Percentiles rank a stretch among this genome's conserved stretches.
phyloP scores from a whole-genome alignment of 2,329 filamentous ascomycete genomes.

The Pseudogymnoascus sp. region DNA sequence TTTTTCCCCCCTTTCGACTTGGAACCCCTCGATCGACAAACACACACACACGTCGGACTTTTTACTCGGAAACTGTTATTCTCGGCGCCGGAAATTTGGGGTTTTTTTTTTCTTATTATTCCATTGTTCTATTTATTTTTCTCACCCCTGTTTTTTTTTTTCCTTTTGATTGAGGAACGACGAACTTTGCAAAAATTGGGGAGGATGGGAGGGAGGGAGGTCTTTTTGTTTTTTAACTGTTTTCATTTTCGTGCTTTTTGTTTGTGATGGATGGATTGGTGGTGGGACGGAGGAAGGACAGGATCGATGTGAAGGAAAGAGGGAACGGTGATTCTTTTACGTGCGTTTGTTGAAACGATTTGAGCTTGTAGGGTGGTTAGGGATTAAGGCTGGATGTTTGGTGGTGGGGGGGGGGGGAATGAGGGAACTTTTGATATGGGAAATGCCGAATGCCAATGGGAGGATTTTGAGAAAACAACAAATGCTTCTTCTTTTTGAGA shows the following conservation, averaged over 20 bases:
- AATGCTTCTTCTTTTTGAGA: not conserved
- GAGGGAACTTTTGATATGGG: not conserved
- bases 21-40: not conserved
- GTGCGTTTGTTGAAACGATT: not conserved
- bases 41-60: not conserved
- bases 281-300: not conserved
- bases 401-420: not conserved
- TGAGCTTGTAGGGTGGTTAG: not conserved
- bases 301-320: not conserved
- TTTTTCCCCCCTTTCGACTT: not conserved
- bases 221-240: not conserved
- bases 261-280: not conserved
- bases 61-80: not conserved
- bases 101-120: not conserved
- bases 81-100: constrained; percentile 2
- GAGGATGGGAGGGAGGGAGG: not conserved
- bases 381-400: not conserved
- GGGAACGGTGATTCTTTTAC: not conserved
- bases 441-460: not conserved
- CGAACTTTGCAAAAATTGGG: not conserved
- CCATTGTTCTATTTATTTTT: not conserved
- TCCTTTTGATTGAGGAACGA: not conserved
- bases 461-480: not conserved
- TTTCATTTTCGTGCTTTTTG: not conserved
- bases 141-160: not conserved